A percentile compares a stretch with the other conserved stretches of the same genome.
Conservation (phyloP, 768 basidiomycete species). For the Epithele typhae region DNA sequence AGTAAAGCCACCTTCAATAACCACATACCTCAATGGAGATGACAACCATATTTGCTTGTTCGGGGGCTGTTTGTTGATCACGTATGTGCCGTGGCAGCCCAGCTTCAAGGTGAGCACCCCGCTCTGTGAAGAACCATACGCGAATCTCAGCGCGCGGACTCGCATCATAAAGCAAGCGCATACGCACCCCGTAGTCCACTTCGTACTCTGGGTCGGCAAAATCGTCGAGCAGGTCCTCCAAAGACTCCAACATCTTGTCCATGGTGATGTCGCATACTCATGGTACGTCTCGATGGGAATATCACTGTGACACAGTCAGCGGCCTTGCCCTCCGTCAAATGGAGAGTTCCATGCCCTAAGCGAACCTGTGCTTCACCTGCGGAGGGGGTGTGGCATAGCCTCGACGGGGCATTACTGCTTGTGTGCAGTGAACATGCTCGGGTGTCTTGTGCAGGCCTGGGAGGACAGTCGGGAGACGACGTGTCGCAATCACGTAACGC, state of each 20-base stretch:
- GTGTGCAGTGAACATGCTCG: too few relatives aligned
- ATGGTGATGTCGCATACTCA: conserved; percentile 65
- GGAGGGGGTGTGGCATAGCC: conserved; percentile 48
- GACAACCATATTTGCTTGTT: conserved; percentile 98
- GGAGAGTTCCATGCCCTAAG: not conserved
- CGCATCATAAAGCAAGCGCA: not conserved
- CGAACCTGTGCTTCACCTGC: conserved; percentile 52
- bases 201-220: conserved; percentile 56
- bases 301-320: conserved; percentile 31
- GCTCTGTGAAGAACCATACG: conserved; percentile 44
- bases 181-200: conserved; percentile 85
- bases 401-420: conserved; percentile 6
- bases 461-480: too few relatives aligned
- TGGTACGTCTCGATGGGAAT: conserved; percentile 70
- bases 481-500: too few relatives aligned
- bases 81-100: conserved; percentile 80
- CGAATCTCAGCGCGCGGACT: not conserved
- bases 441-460: too few relatives aligned
- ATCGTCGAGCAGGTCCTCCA: conserved; percentile 71
- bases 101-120: conserved; percentile 86
- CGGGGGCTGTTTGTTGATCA: conserved; percentile 96
- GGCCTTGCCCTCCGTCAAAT: not conserved
- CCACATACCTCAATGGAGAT: conserved; percentile 78
- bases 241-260: conserved; percentile 65
- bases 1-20: too few relatives aligned